Percentiles rank a stretch among this genome's conserved stretches.
Evolutionary conservation across 1,284 basidiomycete genomes (phyloP).

Genomic region (Schizopora paradoxa): DNA sequence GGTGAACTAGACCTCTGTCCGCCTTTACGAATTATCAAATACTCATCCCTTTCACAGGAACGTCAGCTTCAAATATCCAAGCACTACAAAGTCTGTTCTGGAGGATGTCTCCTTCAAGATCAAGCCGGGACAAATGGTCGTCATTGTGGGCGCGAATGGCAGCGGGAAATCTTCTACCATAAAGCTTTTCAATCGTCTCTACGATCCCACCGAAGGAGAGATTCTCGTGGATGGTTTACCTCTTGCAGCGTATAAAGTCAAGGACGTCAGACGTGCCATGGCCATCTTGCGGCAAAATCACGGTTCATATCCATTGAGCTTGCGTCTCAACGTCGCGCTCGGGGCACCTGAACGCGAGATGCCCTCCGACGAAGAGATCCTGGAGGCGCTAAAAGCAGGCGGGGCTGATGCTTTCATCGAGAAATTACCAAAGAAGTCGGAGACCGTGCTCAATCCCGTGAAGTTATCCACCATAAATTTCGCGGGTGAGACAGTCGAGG

Average conservation of each 20-base stretch:
- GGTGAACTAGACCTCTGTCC: constrained; percentile 23
- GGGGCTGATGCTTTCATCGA: constrained; percentile 32
- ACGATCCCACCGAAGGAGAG: constrained; percentile 33
- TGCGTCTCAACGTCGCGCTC: constrained; percentile 38
- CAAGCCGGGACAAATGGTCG: constrained; percentile 38
- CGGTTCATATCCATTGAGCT: constrained; percentile 35
- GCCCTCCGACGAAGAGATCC: constrained; percentile 23
- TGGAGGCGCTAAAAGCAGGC: constrained; percentile 33
- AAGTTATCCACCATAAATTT: neutral
- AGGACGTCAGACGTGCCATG: constrained; percentile 30
- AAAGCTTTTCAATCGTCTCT: constrained; percentile 39
- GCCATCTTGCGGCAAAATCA: constrained; percentile 37
- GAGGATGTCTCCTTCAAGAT: constrained; percentile 35
- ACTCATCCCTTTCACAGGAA: constrained; percentile 24
- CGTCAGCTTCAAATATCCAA: constrained; percentile 35
- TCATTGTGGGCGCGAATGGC: constrained; percentile 44
- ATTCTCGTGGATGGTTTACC: constrained; percentile 36
- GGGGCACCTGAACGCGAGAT: constrained; percentile 20
- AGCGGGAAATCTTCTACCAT: constrained; percentile 45
- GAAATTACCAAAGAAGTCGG: constrained; percentile 29
- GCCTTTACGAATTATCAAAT: neutral
- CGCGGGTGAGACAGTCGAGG: neutral
- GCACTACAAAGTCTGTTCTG: constrained; percentile 26
- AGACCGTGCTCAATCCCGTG: constrained; percentile 33
- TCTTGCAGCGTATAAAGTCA: constrained; percentile 25